Evolutionary conservation across 1,284 basidiomycete genomes (phyloP).

Genomic region (Pseudozyma flocculosa): DNA sequence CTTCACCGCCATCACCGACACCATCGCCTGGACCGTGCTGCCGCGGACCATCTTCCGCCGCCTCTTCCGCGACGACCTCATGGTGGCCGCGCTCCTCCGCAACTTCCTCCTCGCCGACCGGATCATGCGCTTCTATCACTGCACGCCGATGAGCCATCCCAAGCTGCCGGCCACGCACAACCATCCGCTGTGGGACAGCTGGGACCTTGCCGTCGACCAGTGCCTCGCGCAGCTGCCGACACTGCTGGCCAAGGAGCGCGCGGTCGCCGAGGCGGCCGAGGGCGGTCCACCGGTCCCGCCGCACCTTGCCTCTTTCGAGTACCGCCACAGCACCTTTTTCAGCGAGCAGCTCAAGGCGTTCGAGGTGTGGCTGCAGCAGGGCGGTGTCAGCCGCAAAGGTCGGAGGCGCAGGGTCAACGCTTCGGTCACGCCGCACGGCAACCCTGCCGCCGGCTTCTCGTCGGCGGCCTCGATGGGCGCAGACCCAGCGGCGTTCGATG

Average conservation of each 20-base stretch:
- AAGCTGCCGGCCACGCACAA: slow-evolving; percentile 90
- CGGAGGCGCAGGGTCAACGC: slow-evolving; percentile 44
- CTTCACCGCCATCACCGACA: slow-evolving; percentile 97
- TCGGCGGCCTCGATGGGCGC: slow-evolving; percentile 19
- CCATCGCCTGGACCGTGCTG: slow-evolving; percentile 97
- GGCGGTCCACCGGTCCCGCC: slow-evolving; percentile 56
- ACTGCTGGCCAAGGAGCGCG: slow-evolving; percentile 70
- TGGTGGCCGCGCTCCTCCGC: slow-evolving; percentile 92
- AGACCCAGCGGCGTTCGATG: slow-evolving; percentile 58
- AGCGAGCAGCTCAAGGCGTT: slow-evolving; percentile 95
- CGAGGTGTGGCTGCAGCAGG: slow-evolving; percentile 81
- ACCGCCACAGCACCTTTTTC: slow-evolving; percentile 91
- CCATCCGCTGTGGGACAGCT: slow-evolving; percentile 91
- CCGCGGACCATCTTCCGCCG: slow-evolving; percentile 89
- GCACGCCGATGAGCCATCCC: slow-evolving; percentile 91
- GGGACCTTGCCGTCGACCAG: slow-evolving; percentile 97
- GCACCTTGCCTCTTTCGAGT: slow-evolving; percentile 62
- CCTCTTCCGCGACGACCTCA: slow-evolving; percentile 89
- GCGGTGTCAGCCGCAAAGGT: slow-evolving; percentile 59
- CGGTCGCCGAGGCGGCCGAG: slow-evolving; percentile 59
- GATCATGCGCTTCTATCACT: slow-evolving; percentile 97
- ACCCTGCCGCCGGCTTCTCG: slow-evolving; percentile 28
- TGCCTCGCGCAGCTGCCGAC: slow-evolving; percentile 88
- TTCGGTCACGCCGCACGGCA: slow-evolving; percentile 30
- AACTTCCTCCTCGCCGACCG: slow-evolving; percentile 96